Percentiles rank a stretch among this genome's conserved stretches.
phyloP scores from a whole-genome alignment of 371 early-diverging fungal genomes.

The Rhizopus delemar region DNA sequence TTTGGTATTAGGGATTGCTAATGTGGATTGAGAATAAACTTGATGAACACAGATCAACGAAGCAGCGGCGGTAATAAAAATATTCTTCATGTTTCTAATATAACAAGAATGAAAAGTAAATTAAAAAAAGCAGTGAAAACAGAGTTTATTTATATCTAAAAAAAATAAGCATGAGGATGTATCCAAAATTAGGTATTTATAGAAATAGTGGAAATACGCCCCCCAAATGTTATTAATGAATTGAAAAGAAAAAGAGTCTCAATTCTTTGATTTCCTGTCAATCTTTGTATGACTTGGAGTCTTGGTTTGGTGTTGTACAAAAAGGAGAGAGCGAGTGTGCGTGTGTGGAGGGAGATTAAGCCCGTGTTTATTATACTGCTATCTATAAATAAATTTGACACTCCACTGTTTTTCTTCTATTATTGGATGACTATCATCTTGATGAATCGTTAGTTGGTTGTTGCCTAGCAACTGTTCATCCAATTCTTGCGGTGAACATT shows the following conservation, averaged over 20 bases:
- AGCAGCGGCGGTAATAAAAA: constrained; percentile 20
- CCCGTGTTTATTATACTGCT: background rate
- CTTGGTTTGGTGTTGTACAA: background rate
- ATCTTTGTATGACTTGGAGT: constrained; percentile 12
- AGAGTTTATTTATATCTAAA: constrained; percentile 1
- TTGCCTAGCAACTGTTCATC: constrained; percentile 49
- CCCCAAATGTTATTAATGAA: background rate
- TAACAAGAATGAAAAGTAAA: background rate
- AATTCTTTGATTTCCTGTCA: constrained; percentile 14
- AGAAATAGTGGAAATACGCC: constrained; percentile 24
- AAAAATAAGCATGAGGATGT: constrained; percentile 1
- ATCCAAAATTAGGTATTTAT: constrained; percentile 11
- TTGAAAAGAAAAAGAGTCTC: background rate
- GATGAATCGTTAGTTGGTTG: constrained; percentile 11
- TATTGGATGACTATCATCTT: constrained; percentile 10
- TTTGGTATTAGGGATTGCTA: constrained; percentile 20
- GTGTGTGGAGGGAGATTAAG: too few species aligned
- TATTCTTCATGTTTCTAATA: constrained; percentile 5
- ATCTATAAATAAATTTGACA: constrained; percentile 30
- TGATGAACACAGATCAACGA: constrained; percentile 16
- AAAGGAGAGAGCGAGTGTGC: background rate
- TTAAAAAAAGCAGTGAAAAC: constrained; percentile 1
- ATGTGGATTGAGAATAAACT: constrained; percentile 10
- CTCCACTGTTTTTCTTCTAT: constrained; percentile 21
- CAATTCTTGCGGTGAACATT: constrained; percentile 60